Percentiles rank a stretch among this genome's conserved stretches.
These are phyloP conservation scores for Boletus smithii DNA, from an alignment of 1,284 basidiomycete genomes.

Conservation along the genomic window DNA sequence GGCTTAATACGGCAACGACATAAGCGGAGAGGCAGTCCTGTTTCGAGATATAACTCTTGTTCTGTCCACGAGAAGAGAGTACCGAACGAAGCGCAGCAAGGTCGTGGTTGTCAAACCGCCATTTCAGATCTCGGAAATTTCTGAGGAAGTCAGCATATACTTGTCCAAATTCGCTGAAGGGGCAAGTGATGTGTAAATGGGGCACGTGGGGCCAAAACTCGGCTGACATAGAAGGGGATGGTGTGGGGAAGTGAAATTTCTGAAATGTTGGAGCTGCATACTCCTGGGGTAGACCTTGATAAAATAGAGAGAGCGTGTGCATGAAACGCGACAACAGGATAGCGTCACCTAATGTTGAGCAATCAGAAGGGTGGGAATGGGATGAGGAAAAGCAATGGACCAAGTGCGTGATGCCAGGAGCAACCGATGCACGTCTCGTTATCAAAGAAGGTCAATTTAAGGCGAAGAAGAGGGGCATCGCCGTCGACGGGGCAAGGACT, in stretches of 20 bases:
- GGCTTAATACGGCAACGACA: slow-evolving; percentile 26
- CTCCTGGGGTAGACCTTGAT: slow-evolving; percentile 18
- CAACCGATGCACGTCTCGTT: slow-evolving; percentile 32
- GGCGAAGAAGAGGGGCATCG: slow-evolving; percentile 23
- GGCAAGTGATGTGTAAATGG: slow-evolving; percentile 20
- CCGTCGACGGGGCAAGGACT: slow-evolving; percentile 13
- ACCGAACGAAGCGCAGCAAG: slow-evolving; percentile 16
- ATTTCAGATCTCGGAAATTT: slow-evolving; percentile 18
- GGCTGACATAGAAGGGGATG: slow-evolving; percentile 2
- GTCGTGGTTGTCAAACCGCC: slow-evolving; percentile 17
- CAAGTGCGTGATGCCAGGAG: slow-evolving; percentile 34
- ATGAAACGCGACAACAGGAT: slow-evolving; percentile 29
- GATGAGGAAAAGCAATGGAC: slow-evolving; percentile 2
- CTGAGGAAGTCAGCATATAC: slow-evolving; percentile 13
- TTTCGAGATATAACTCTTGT: slow-evolving; percentile 14
- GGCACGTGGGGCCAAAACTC: slow-evolving; percentile 19
- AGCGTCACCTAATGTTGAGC: slow-evolving; percentile 28
- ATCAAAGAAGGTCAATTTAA: slow-evolving; percentile 29
- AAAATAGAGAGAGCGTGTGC: slow-evolving; percentile 27
- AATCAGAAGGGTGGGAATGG: slow-evolving; percentile 1
- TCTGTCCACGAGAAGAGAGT: slow-evolving; percentile 6
- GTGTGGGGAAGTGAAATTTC: slow-evolving; percentile 20
- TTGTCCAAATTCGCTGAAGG: slow-evolving; percentile 9
- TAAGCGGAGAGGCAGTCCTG: slow-evolving; percentile 37
- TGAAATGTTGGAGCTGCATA: slow-evolving; percentile 20